phyloP scores from a whole-genome alignment of 441 rosid genomes.

The Populus hybrid region DNA sequence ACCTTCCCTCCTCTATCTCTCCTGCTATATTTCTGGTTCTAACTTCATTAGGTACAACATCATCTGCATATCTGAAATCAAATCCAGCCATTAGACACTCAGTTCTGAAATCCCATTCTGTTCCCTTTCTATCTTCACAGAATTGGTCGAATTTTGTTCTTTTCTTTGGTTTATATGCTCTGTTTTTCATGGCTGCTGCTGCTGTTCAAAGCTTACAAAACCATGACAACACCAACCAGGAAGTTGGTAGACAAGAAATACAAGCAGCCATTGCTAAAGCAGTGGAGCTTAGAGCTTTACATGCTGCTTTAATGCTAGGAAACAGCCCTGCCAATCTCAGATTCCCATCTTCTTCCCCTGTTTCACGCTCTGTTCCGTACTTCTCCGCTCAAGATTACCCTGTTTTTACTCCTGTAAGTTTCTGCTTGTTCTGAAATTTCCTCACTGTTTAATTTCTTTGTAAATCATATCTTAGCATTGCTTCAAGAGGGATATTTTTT shows the following conservation, averaged over 20 bases:
- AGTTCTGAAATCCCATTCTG: conserved; percentile 14
- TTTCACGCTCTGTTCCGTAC: conserved; percentile 52
- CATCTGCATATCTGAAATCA: conserved; percentile 33
- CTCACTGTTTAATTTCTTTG: not conserved
- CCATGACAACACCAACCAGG: conserved; percentile 28
- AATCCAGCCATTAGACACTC: conserved; percentile 33
- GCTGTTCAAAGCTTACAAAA: conserved; percentile 35
- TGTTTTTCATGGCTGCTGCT: conserved; percentile 54
- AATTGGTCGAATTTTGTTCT: conserved; percentile 11
- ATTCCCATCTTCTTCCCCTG: conserved; percentile 48
- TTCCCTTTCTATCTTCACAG: conserved; percentile 6
- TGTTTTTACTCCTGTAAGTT: conserved; percentile 86
- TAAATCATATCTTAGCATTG: not conserved
- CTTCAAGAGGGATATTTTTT: conserved; percentile 5
- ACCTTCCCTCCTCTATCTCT: conserved; percentile 8
- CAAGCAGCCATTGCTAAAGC: conserved; percentile 89
- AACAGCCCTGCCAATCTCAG: conserved; percentile 57
- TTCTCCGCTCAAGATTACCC: conserved; percentile 92
- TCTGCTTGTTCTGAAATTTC: not conserved
- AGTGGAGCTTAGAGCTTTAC: conserved; percentile 74
- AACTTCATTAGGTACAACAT: conserved; percentile 37
- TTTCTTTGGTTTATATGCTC: conserved; percentile 14
- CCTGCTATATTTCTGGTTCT: conserved; percentile 26
- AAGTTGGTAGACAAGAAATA: conserved; percentile 52
- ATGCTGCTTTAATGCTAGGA: conserved; percentile 69